Evolutionary conservation across 495 filamentous ascomycete species (phyloP), one percentile per base, ranked within the genome.

Genomic region (Elaphomyces granulatus): DNA sequence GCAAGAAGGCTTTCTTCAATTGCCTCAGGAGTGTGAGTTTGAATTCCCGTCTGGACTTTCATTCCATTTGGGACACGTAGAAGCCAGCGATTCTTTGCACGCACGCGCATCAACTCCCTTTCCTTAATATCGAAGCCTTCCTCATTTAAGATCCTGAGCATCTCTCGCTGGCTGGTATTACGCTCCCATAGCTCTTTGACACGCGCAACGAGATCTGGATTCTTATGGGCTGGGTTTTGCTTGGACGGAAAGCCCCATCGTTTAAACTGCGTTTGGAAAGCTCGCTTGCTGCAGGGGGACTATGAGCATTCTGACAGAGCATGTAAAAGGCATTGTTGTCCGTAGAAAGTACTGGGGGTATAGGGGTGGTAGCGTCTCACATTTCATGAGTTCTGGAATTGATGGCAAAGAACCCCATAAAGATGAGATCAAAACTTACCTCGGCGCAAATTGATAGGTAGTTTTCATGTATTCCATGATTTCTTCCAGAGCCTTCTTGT

Each of bases 231-330:
- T 8, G 74, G 77, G 45, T 75, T 78, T 44, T 77, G 73, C 53
- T 81, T 83, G 42, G 66, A 72, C 2, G 83, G 83, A 43, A 87
- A 90, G 0, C 71, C 68, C 83, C 83, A 90, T 54, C 74, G 66
- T 49, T 74, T 79, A 59, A 84, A 83, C 42, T 82, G 78, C 8
- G 66, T 70, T 51, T 85, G 80, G 46, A 75, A 83, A 18, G 77
- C 74, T 28, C 80, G 77, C 55, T 81, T 83, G 52, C 79, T 85
- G 52, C 32, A 32, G 32, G 26, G 9, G 26, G 18, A 15, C 15
- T 17, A 17, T 15, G 15, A 20, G 21, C 20, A 32, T 17, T 12
- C n/a, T 21, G n/a, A n/a, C n/a, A n/a, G n/a, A n/a, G n/a, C n/a
- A n/a, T n/a, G n/a, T n/a, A n/a, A n/a, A n/a, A n/a, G n/a, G n/a